Conservation (phyloP, 2,329 filamentous ascomycete genomes). For the Trichoderma sp. region DNA sequence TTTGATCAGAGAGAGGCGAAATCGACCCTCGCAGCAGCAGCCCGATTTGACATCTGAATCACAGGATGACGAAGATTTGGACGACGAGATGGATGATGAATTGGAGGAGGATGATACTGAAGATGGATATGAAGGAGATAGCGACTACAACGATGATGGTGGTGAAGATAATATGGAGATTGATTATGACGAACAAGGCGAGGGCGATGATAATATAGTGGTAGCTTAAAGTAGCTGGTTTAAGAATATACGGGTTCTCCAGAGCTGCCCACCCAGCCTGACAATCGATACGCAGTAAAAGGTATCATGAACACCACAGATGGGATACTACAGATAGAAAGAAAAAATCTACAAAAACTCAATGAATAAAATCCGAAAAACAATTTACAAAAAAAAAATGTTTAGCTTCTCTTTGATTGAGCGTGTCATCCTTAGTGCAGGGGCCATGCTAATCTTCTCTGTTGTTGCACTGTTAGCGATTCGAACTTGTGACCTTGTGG, state of each 20-base stretch:
- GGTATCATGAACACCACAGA: background rate
- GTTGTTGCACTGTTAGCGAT: conserved; percentile 13
- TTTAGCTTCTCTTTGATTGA: conserved; percentile 75
- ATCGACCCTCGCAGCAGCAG: background rate
- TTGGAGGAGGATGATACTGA: conserved; percentile 17
- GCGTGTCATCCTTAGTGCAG: conserved; percentile 93
- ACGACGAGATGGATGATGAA: conserved; percentile 4
- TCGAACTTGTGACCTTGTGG: conserved; percentile 21
- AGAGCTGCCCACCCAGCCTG: background rate
- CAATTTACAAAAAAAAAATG: conserved; percentile 24
- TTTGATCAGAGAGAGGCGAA: conserved; percentile 28
- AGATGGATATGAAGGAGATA: conserved; percentile 12
- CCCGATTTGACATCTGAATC: background rate
- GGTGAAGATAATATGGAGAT: conserved; percentile 9
- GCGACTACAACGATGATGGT: background rate
- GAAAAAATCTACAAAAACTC: background rate
- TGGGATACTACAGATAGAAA: background rate
- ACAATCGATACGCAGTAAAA: background rate
- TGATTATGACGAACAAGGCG: background rate
- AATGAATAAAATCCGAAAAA: background rate
- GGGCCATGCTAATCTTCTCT: conserved; percentile 78
- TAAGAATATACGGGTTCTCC: no score
- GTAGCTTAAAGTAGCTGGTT: background rate
- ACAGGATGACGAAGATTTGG: background rate
- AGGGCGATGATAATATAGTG: background rate